A percentile compares a stretch with the other conserved stretches of the same genome.
These are phyloP conservation scores for Hypomontagnella submonticulosa DNA, from an alignment of 495 filamentous ascomycete genomes.

Conservation along the genomic window DNA sequence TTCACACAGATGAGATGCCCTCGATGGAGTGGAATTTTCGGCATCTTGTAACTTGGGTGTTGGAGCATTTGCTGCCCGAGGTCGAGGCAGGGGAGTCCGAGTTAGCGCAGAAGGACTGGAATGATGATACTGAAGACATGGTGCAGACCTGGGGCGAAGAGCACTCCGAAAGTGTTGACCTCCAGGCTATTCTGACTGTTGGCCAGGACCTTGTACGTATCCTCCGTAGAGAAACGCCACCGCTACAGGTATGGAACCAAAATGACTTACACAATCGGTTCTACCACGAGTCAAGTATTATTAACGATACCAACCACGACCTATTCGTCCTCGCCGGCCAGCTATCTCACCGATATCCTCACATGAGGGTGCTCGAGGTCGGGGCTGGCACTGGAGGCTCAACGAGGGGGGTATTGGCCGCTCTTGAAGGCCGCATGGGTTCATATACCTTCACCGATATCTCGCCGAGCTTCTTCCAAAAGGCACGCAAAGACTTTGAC, in stretches of 20 bases:
- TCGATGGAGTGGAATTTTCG: conserved; percentile 10
- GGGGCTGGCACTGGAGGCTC: background rate
- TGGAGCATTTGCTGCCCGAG: conserved; percentile 13
- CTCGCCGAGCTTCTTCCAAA: conserved; percentile 53
- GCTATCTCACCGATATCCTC: background rate
- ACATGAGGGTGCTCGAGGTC: background rate
- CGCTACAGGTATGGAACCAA: background rate
- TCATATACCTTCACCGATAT: conserved; percentile 1
- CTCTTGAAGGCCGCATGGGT: background rate
- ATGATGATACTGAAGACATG: background rate
- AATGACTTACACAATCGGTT: background rate
- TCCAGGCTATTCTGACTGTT: background rate
- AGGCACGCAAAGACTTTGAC: conserved; percentile 19
- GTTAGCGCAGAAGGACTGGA: background rate
- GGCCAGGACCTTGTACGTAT: background rate
- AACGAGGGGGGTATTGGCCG: background rate
- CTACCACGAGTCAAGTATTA: background rate
- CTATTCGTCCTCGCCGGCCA: background rate
- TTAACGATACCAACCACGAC: background rate
- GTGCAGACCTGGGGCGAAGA: background rate
- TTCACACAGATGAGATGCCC: conserved; percentile 2
- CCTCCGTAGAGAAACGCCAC: background rate
- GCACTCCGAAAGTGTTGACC: background rate
- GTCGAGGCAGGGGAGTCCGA: background rate
- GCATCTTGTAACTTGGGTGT: conserved; percentile 19